Evolutionary conservation across 140 eudicot genomes (phyloP).

Genomic region (Anethum foeniculum): DNA sequence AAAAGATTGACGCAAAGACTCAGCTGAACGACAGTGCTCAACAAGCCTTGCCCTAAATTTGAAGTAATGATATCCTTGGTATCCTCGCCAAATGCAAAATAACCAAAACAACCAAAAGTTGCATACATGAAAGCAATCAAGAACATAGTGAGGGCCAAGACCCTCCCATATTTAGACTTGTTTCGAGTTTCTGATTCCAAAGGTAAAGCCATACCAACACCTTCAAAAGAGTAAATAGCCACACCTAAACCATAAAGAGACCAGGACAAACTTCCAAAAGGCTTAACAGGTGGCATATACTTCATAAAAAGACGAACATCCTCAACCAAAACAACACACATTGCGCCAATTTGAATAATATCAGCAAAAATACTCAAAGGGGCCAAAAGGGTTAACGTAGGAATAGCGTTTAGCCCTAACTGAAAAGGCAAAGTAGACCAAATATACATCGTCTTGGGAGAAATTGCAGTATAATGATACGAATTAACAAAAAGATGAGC

Average conservation of each 20-base stretch:
- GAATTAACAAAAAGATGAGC: conserved; percentile 21
- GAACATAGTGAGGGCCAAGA: conserved; percentile 45
- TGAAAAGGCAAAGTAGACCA: conserved; percentile 86
- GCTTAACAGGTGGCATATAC: conserved; percentile 24
- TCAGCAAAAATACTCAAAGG: conserved; percentile 91
- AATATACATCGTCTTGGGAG: conserved; percentile 45
- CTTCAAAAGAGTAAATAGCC: conserved; percentile 73
- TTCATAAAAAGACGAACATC: conserved; percentile 33
- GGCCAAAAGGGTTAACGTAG: conserved; percentile 74
- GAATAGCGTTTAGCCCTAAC: conserved; percentile 64
- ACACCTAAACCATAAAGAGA: conserved; percentile 76
- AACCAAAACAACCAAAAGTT: conserved; percentile 58
- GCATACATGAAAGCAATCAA: conserved; percentile 55
- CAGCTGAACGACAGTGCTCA: conserved; percentile 62
- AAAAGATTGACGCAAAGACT: conserved; percentile 67
- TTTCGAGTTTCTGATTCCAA: conserved; percentile 68
- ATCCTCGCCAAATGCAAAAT: conserved; percentile 64
- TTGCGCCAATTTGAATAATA: conserved; percentile 61
- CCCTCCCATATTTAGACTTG: conserved; percentile 44
- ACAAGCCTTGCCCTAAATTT: conserved; percentile 52
- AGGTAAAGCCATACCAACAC: conserved; percentile 86
- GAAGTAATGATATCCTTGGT: conserved; percentile 70
- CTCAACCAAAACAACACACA: conserved; percentile 65
- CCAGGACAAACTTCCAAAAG: conserved; percentile 42
- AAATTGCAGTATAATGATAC: conserved; percentile 23